A percentile compares a stretch with the other conserved stretches of the same genome.
Evolutionary conservation across 345 rosid genomes (phyloP).

Genomic region (Syzygium grande): DNA sequence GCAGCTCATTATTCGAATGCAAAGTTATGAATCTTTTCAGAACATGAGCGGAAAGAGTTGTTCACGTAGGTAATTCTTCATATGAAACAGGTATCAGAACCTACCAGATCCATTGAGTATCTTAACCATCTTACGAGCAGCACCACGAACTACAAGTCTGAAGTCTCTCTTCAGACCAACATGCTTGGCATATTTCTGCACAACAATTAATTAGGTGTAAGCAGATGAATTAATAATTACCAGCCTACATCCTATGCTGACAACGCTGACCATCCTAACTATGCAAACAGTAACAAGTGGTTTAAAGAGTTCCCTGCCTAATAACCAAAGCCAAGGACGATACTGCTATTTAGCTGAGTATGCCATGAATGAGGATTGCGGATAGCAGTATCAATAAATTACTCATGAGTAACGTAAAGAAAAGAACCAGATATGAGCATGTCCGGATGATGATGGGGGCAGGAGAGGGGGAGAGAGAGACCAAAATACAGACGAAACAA

Average conservation of each 20-base stretch:
- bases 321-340: neutral
- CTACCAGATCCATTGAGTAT: conserved; percentile 77
- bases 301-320: neutral
- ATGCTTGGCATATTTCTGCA: conserved; percentile 77
- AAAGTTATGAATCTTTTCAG: neutral
- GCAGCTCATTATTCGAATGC: neutral
- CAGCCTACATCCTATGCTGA: neutral
- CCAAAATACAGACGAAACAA: neutral
- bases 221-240: conserved; percentile 2
- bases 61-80: neutral
- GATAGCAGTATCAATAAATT: neutral
- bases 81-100: conserved; percentile 10
- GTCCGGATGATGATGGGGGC: neutral
- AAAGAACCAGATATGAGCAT: neutral
- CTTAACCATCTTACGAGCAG: conserved; percentile 86
- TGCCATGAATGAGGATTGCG: neutral
- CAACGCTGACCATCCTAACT: neutral
- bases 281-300: neutral
- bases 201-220: conserved; percentile 4
- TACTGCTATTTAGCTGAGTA: neutral
- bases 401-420: neutral
- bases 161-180: conserved; percentile 95
- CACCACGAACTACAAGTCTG: conserved; percentile 93
- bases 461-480: neutral
- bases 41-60: neutral